phyloP scores from a whole-genome alignment of 257 asterid species.

The Solanum medicagineum region DNA sequence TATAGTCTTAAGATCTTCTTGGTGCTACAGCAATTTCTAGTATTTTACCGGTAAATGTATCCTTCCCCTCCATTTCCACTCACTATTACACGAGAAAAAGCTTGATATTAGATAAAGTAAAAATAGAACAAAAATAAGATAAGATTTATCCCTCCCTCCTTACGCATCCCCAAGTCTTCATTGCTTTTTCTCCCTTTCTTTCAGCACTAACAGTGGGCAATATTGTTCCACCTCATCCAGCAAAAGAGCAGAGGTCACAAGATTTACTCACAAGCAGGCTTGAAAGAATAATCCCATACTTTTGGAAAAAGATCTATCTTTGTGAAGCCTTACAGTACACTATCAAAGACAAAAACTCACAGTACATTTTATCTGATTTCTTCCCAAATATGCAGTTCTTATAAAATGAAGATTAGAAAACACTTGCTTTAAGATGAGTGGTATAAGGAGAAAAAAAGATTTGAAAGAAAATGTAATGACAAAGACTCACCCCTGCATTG shows the following conservation, averaged over 20 bases:
- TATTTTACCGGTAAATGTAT: neutral
- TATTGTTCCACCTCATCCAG: neutral
- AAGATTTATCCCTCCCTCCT: neutral
- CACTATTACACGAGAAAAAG: neutral
- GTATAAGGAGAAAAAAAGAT: neutral
- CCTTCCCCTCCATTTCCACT: neutral
- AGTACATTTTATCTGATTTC: neutral
- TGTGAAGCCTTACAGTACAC: neutral
- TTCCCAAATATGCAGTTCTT: neutral
- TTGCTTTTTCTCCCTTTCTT: neutral
- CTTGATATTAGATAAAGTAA: neutral
- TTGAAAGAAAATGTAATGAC: neutral
- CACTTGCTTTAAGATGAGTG: neutral
- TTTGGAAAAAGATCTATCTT: neutral
- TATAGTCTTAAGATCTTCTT: neutral
- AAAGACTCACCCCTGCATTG: constrained; percentile 71
- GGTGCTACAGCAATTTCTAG: neutral
- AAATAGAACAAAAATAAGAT: neutral
- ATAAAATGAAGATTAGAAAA: neutral
- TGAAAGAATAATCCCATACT: neutral
- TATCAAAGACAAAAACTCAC: neutral
- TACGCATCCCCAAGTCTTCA: neutral
- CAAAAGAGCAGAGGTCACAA: neutral
- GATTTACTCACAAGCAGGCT: neutral
- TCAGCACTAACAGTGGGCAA: neutral